Base-by-base conservation (phyloP, 2,329 filamentous ascomycete species). In the Exophiala dermatitidis region DNA sequence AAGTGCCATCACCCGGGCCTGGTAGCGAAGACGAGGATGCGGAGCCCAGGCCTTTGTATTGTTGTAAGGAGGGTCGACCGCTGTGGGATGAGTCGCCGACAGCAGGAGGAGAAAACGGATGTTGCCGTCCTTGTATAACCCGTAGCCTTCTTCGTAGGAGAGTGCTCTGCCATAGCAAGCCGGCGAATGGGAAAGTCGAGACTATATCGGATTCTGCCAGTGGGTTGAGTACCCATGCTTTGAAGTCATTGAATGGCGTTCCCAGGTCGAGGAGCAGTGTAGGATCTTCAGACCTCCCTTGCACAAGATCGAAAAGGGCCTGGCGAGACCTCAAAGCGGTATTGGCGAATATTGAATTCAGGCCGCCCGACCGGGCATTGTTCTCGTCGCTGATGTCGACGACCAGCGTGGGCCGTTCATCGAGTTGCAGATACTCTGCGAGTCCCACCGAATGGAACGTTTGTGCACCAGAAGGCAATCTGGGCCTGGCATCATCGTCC, bases 341-440 rank as follows among this genome's bases (percentile, higher is more conserved):
- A 65, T 91, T 93, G 31, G 79, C 78, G 65, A 86, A 90, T 0
- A 88, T 61, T 5, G 88, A 75, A 31, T 79, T 75, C 36, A 90
- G 68, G 1, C 74, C 73, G 0, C 77, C 76, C 1, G 76, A 71
- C 26, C 70, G 71, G 44, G 74, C 75, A 60, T 83, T 84, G n/a
- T 71, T 67, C 1, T 74, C 67, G 62, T 84, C 80, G 5, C 74
- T 73, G 47, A 87, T 69, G 63, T 91, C 86, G 33, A 91, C 74
- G 40, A 91, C 77, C 62, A 91, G 88, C 0, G 85, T 87, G 2
- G 86, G 88, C 44, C 88, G 75, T 46, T 85, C 80, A 65, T 93
- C 88, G 60, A 86, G 80, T 64, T 91, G 86, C 38, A 93, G 69
- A 37, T 91, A 71, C 66, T 91, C 88, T 19, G 84, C 70, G 6